phyloP scores from a whole-genome alignment of 2,329 filamentous ascomycete genomes.

The Blastomyces parvus region DNA sequence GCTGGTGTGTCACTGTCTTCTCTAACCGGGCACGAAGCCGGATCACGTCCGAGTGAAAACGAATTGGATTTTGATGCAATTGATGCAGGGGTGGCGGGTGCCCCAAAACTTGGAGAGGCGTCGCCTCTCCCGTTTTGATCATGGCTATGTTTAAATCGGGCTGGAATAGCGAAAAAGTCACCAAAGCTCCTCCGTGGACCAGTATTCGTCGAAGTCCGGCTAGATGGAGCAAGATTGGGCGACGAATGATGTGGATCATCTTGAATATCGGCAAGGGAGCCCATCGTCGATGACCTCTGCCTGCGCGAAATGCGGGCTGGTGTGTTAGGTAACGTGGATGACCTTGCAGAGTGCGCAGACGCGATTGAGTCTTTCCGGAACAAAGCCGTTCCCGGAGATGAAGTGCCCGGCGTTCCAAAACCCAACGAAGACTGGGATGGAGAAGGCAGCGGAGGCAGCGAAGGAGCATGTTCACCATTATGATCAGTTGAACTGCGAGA shows the following conservation, averaged over 20 bases:
- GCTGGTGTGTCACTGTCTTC: conserved; percentile 83
- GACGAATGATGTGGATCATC: conserved; percentile 61
- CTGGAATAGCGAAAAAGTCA: conserved; percentile 67
- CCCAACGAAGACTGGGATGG: conserved; percentile 46
- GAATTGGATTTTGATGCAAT: conserved; percentile 72
- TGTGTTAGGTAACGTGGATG: conserved; percentile 47
- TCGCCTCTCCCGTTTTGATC: conserved; percentile 59
- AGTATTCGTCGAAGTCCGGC: conserved; percentile 71
- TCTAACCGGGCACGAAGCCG: conserved; percentile 55
- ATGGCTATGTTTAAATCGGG: conserved; percentile 70
- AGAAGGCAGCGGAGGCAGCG: conserved; percentile 36
- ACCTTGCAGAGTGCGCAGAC: conserved; percentile 56
- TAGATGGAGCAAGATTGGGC: conserved; percentile 47
- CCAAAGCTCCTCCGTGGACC: conserved; percentile 85
- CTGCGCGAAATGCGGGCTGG: conserved; percentile 51
- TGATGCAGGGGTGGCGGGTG: conserved; percentile 59
- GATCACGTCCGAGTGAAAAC: conserved; percentile 63
- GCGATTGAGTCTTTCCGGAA: conserved; percentile 52
- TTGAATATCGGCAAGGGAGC: conserved; percentile 64
- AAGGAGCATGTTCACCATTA: conserved; percentile 21
- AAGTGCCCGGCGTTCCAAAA: conserved; percentile 39
- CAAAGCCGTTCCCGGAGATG: conserved; percentile 37
- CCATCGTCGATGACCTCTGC: conserved; percentile 80
- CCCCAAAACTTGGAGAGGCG: conserved; percentile 50
- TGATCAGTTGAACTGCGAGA: conserved; percentile 22